Percentiles rank a stretch among this genome's conserved stretches.
Evolutionary conservation across 2,329 filamentous ascomycete genomes (phyloP).

Genomic region (Fusarium guadeloupense): DNA sequence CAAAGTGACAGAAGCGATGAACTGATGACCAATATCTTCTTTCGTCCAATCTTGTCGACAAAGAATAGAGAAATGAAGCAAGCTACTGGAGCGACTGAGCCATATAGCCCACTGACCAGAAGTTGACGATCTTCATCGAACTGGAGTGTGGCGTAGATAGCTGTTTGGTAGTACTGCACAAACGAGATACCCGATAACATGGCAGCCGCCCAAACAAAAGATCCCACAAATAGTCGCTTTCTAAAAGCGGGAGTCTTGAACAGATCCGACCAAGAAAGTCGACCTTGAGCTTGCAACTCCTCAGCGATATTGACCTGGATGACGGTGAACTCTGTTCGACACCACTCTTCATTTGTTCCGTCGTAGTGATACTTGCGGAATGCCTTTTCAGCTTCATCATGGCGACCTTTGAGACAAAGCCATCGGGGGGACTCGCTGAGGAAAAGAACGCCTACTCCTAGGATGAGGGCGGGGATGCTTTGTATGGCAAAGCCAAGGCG

Average conservation of each 20-base stretch:
- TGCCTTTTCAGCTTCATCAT: slow-evolving; percentile 48
- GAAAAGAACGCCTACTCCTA: slow-evolving; percentile 49
- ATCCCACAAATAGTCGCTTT: slow-evolving; percentile 51
- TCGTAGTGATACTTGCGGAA: slow-evolving; percentile 50
- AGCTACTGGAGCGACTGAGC: slow-evolving; percentile 50
- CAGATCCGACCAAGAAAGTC: slow-evolving; percentile 48
- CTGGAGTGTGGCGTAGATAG: slow-evolving; percentile 53
- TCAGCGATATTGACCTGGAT: slow-evolving; percentile 51
- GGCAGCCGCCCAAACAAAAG: slow-evolving; percentile 53
- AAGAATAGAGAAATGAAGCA: slow-evolving; percentile 52
- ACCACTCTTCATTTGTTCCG: slow-evolving; percentile 51
- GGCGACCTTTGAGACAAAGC: slow-evolving; percentile 49
- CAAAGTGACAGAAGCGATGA: slow-evolving; percentile 49
- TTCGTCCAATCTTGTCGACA: slow-evolving; percentile 50
- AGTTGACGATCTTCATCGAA: slow-evolving; percentile 50
- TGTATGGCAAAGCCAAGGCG: slow-evolving; percentile 51
- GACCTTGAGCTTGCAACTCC: slow-evolving; percentile 41
- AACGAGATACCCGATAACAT: slow-evolving; percentile 55
- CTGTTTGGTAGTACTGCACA: slow-evolving; percentile 55
- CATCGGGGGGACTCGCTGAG: slow-evolving; percentile 50
- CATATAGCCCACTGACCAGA: slow-evolving; percentile 53
- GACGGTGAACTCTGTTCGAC: slow-evolving; percentile 44
- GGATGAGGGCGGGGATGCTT: slow-evolving; percentile 47
- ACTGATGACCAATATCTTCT: slow-evolving; percentile 50
- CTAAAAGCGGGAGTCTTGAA: slow-evolving; percentile 48